Conservation (phyloP, 805 yeast genomes). For the Kregervanrija pseudodelftensis region DNA sequence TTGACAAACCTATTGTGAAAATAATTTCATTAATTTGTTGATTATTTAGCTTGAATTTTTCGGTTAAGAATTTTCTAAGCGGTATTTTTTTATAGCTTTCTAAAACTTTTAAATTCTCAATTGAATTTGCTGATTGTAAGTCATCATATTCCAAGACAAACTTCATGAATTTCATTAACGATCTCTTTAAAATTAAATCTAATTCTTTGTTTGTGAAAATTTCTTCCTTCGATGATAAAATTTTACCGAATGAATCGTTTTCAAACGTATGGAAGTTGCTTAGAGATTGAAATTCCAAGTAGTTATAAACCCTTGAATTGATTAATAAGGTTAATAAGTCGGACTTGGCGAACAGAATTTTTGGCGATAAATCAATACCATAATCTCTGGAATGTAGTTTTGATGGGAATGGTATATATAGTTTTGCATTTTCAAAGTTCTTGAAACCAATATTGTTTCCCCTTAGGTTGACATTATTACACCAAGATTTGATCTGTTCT, state of each 20-base stretch:
- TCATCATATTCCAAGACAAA: constrained; percentile 70
- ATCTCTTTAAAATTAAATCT: constrained; percentile 67
- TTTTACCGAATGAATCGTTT: constrained; percentile 81
- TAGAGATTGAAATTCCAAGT: constrained; percentile 85
- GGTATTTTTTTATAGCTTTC: constrained; percentile 48
- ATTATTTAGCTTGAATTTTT: constrained; percentile 60
- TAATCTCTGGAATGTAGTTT: constrained; percentile 62
- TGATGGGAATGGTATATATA: constrained; percentile 66
- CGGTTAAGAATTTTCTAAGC: constrained; percentile 50
- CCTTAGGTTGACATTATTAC: constrained; percentile 52
- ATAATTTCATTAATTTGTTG: constrained; percentile 80
- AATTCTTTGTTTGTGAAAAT: constrained; percentile 85
- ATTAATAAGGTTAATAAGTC: constrained; percentile 73
- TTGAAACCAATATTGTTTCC: constrained; percentile 22
- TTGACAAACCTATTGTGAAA: constrained; percentile 77
- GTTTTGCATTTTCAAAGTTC: constrained; percentile 51
- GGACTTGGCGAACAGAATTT: constrained; percentile 82
- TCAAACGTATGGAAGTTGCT: constrained; percentile 91
- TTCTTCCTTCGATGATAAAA: constrained; percentile 83
- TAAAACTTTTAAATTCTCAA: constrained; percentile 36
- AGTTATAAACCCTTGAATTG: constrained; percentile 81
- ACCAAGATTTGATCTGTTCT: constrained; percentile 84
- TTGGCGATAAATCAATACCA: constrained; percentile 84
- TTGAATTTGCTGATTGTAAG: constrained; percentile 15
- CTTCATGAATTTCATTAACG: constrained; percentile 85